A percentile compares a stretch with the other conserved stretches of the same genome.
Evolutionary conservation across 768 basidiomycete species (phyloP).

Genomic region (Termitomyces sp.): DNA sequence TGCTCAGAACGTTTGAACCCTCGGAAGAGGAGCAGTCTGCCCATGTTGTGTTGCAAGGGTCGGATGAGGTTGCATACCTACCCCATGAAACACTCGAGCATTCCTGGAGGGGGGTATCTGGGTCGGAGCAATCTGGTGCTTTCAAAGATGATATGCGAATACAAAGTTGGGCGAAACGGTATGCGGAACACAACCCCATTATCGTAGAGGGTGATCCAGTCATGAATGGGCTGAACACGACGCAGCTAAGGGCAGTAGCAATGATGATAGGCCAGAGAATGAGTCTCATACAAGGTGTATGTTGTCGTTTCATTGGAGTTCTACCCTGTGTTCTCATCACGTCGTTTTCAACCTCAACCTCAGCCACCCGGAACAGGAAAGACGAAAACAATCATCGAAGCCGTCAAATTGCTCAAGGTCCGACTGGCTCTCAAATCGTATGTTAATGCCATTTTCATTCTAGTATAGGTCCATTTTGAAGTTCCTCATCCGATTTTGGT

Average conservation of each 20-base stretch:
- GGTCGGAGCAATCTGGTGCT: slow-evolving; percentile 31
- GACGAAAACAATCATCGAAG: slow-evolving; percentile 87
- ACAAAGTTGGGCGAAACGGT: slow-evolving; percentile 75
- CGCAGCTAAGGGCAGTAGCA: slow-evolving; percentile 81
- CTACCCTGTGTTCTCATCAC: slow-evolving; percentile 3
- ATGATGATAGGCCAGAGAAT: slow-evolving; percentile 78
- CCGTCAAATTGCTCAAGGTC: slow-evolving; percentile 76
- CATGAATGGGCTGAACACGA: slow-evolving; percentile 57
- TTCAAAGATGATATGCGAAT: slow-evolving; percentile 74
- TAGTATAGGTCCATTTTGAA: slow-evolving; percentile 62
- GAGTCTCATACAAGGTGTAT: slow-evolving; percentile 83
- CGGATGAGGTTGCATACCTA: slow-evolving; percentile 34
- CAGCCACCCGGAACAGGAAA: slow-evolving; percentile 93
- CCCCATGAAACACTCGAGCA: slow-evolving; percentile 34
- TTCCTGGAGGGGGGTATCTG: slow-evolving; percentile 9
- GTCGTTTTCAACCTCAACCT: neutral
- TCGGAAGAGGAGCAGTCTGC: slow-evolving; percentile 23
- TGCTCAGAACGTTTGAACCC: slow-evolving; percentile 54
- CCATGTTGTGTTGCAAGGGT: slow-evolving; percentile 30
- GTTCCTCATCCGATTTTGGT: slow-evolving; percentile 82
- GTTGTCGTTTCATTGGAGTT: slow-evolving; percentile 18
- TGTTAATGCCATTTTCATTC: neutral
- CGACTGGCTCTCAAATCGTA: neutral
- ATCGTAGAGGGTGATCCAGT: slow-evolving; percentile 75
- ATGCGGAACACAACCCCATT: slow-evolving; percentile 54